A percentile compares a stretch with the other conserved stretches of the same genome.
phyloP scores from a whole-genome alignment of 1,284 basidiomycete species.

The Puccinia polysora region DNA sequence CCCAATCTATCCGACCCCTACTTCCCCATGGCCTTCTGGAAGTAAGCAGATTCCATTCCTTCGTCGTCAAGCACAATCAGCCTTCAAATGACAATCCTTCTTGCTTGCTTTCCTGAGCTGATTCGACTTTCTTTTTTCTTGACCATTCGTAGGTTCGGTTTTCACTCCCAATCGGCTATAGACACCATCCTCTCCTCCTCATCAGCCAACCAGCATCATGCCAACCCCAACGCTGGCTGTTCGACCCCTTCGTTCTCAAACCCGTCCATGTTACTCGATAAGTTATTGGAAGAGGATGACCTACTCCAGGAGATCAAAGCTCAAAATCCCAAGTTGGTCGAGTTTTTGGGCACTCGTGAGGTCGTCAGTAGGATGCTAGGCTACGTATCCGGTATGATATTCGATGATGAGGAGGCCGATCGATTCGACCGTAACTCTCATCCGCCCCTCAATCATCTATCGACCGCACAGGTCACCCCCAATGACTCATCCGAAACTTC shows the following conservation, averaged over 20 bases:
- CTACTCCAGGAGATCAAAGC: constrained; percentile 91
- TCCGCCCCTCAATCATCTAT: constrained; percentile 44
- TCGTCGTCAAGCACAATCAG: not conserved
- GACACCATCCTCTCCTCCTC: constrained; percentile 43
- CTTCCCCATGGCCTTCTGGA: constrained; percentile 43
- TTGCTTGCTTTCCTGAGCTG: not conserved
- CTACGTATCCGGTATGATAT: constrained; percentile 79
- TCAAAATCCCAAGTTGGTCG: constrained; percentile 80
- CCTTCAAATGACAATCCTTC: not conserved
- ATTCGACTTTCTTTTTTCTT: not conserved
- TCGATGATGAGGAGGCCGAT: constrained; percentile 62
- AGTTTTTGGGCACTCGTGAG: constrained; percentile 74
- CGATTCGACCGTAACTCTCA: constrained; percentile 49
- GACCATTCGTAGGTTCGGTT: constrained; percentile 23
- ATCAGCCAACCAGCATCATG: constrained; percentile 33
- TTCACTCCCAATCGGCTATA: constrained; percentile 42
- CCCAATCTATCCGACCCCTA: not conserved
- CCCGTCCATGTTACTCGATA: constrained; percentile 61
- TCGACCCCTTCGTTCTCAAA: constrained; percentile 23
- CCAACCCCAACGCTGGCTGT: constrained; percentile 16
- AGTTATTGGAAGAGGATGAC: constrained; percentile 89
- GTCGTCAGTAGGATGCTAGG: constrained; percentile 72
- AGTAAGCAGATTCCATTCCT: constrained; percentile 5
- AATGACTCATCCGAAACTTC: constrained; percentile 65
- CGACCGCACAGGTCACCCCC: constrained; percentile 44